Evolutionary conservation across 805 yeast genomes (phyloP).

Genomic region (Wickerhamiella azymoides): DNA sequence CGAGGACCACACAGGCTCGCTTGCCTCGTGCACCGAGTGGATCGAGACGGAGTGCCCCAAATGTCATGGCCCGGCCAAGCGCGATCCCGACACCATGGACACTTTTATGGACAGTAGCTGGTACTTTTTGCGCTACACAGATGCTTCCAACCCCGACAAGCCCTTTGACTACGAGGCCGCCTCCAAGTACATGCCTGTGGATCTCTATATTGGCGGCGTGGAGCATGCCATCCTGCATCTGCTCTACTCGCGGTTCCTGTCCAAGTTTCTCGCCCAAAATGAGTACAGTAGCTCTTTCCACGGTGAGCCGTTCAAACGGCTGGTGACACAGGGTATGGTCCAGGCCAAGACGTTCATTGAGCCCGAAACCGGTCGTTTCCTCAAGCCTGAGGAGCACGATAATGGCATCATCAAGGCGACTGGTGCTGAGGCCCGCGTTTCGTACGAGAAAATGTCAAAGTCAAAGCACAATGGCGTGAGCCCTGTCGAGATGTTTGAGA

Average conservation of each 20-base stretch:
- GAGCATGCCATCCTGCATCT: constrained; percentile 94
- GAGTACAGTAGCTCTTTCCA: constrained; percentile 31
- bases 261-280: constrained; percentile 57
- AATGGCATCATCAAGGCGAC: constrained; percentile 31
- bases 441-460: constrained; percentile 91
- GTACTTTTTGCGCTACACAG: constrained; percentile 81
- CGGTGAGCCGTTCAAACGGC: constrained; percentile 69
- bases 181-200: constrained; percentile 57
- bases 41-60: constrained; percentile 66
- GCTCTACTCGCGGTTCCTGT: constrained; percentile 69
- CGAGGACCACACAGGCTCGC: constrained; percentile 44
- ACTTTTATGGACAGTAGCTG: constrained; percentile 97
- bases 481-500: constrained; percentile 58
- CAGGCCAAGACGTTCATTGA: constrained; percentile 76
- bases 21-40: constrained; percentile 53
- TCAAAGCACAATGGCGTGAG: constrained; percentile 92
- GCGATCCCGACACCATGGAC: constrained; percentile 98
- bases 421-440: constrained; percentile 38
- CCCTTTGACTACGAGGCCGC: constrained; percentile 46
- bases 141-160: constrained; percentile 42
- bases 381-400: constrained; percentile 61
- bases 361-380: constrained; percentile 56
- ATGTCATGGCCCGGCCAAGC: constrained; percentile 51
- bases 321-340: constrained; percentile 96
- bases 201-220: constrained; percentile 84